phyloP scores from a whole-genome alignment of 768 basidiomycete species.

The Trametes cubensis region DNA sequence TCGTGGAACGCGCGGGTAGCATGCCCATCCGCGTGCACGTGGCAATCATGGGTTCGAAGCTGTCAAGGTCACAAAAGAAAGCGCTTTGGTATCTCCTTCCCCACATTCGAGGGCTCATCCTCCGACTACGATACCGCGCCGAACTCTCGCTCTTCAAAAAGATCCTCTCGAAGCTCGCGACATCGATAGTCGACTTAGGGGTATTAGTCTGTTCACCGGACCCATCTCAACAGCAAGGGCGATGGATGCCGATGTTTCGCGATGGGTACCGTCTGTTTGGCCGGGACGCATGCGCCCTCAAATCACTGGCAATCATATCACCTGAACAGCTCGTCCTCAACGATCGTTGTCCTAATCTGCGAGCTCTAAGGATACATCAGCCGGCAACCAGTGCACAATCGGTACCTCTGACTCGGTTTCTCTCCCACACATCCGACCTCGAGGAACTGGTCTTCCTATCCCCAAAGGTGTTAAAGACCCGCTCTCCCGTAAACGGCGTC shows the following conservation, averaged over 20 bases:
- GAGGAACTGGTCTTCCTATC: no score
- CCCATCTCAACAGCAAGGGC: neutral
- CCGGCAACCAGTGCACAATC: neutral
- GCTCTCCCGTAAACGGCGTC: no score
- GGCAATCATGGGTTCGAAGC: neutral
- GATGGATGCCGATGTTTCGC: neutral
- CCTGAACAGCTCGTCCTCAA: neutral
- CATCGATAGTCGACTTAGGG: neutral
- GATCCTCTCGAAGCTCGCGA: neutral
- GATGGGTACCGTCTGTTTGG: neutral
- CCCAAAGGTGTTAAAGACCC: no score
- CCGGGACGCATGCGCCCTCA: neutral
- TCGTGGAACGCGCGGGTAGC: no score
- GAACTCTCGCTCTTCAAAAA: neutral
- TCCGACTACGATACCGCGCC: neutral
- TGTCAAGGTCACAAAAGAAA: neutral
- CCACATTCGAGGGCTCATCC: neutral
- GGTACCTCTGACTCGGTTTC: neutral
- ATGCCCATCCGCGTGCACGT: neutral
- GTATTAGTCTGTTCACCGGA: neutral
- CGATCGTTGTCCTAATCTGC: neutral
- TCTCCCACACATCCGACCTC: neutral
- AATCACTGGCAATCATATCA: neutral
- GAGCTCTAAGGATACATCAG: neutral
- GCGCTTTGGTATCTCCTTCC: neutral